A percentile compares a stretch with the other conserved stretches of the same genome.
Evolutionary conservation across 352 stramenopile genomes (phyloP).

Genomic region (Thraustochytrium sp.): DNA sequence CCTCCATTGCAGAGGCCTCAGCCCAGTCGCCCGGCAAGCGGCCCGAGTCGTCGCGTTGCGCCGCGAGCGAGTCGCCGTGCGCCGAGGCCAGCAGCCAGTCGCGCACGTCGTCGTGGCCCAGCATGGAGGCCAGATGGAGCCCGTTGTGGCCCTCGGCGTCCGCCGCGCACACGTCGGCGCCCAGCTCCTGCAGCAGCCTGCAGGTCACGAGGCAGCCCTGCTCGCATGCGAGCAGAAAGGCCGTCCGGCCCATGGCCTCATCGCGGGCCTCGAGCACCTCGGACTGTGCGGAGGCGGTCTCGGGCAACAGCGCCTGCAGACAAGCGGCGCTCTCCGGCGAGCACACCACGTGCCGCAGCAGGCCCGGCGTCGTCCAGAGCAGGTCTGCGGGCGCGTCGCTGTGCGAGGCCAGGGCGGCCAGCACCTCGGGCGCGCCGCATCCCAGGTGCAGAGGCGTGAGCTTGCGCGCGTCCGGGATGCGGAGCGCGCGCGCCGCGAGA

Average conservation of each 20-base stretch:
- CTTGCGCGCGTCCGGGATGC: not conserved
- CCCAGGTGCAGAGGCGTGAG: constrained; percentile 6
- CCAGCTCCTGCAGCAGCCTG: not conserved
- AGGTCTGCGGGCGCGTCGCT: not conserved
- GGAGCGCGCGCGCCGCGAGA: not conserved
- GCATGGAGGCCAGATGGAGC: not conserved
- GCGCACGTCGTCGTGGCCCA: not conserved
- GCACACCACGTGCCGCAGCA: not conserved
- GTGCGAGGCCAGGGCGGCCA: not conserved
- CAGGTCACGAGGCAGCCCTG: constrained; percentile 20
- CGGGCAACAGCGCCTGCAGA: not conserved
- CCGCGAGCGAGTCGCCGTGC: not conserved
- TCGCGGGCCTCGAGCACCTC: not conserved
- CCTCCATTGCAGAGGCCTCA: not conserved
- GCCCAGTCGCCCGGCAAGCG: not conserved
- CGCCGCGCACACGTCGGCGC: not conserved
- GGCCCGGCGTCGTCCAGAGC: not conserved
- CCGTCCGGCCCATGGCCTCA: not conserved
- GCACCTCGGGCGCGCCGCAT: not conserved
- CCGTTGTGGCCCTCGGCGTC: constrained; percentile 10
- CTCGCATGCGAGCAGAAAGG: constrained; percentile 1
- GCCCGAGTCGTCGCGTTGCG: not conserved
- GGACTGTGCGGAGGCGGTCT: not conserved
- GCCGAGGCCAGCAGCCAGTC: not conserved
- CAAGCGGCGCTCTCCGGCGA: not conserved